Evolutionary conservation across 2,329 filamentous ascomycete genomes (phyloP).

Genomic region (Penicillium aurantiogriseum): DNA sequence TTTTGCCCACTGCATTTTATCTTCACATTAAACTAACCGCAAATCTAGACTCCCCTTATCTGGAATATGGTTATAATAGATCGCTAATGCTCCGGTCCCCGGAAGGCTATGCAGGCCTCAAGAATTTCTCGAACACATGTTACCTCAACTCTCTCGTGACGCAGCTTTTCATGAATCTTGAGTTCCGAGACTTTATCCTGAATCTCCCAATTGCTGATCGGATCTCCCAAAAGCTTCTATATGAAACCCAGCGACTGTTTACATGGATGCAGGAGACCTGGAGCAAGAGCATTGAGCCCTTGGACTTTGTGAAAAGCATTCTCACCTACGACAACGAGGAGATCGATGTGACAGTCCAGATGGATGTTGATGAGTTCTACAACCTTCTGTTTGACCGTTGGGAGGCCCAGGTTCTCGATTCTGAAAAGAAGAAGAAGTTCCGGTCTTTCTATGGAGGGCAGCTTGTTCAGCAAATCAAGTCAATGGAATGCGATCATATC

Average conservation of each 20-base stretch:
- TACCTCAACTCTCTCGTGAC: slow-evolving; percentile 94
- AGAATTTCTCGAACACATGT: slow-evolving; percentile 92
- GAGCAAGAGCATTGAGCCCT: slow-evolving; percentile 70
- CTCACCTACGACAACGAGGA: slow-evolving; percentile 76
- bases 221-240: slow-evolving; percentile 64
- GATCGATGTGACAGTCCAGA: slow-evolving; percentile 86
- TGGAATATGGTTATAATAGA: slow-evolving; percentile 63
- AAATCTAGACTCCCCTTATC: slow-evolving; percentile 38
- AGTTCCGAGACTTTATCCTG: slow-evolving; percentile 83
- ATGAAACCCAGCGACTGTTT: slow-evolving; percentile 78
- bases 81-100: slow-evolving; percentile 67
- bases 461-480: slow-evolving; percentile 91
- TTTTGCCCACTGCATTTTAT: background rate
- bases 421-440: slow-evolving; percentile 69
- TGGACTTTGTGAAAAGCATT: slow-evolving; percentile 69
- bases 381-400: slow-evolving; percentile 88
- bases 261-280: slow-evolving; percentile 80
- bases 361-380: slow-evolving; percentile 98
- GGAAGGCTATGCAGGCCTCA: slow-evolving; percentile 83
- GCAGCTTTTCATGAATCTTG: slow-evolving; percentile 92
- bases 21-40: background rate
- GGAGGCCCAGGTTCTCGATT: slow-evolving; percentile 72
- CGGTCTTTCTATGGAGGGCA: slow-evolving; percentile 87
- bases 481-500: slow-evolving; percentile 89
- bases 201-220: slow-evolving; percentile 57